Conservation (phyloP, 2,329 filamentous ascomycete genomes). For the Nemania sp. region DNA sequence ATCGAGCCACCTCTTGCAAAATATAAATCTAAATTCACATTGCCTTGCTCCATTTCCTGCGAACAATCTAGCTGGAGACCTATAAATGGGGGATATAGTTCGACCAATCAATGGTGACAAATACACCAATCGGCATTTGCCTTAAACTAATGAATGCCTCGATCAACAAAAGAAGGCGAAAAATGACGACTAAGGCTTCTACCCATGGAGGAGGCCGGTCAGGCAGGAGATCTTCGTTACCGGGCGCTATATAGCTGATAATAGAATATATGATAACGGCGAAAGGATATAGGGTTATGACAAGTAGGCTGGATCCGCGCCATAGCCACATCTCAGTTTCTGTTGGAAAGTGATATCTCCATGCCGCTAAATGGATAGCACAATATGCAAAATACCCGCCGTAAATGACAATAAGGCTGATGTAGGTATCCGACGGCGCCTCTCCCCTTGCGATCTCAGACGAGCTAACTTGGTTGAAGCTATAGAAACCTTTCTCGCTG, state of each 20-base stretch:
- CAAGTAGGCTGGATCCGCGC: not conserved
- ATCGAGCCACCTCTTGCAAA: too few species aligned
- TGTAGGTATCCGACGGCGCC: too few species aligned
- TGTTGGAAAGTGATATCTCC: conserved; percentile 3
- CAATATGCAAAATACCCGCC: too few species aligned
- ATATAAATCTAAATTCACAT: too few species aligned
- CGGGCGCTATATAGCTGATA: not conserved
- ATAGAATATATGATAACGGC: not conserved
- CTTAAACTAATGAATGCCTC: conserved; percentile 9
- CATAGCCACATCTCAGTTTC: conserved; percentile 7
- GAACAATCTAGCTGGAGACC: too few species aligned
- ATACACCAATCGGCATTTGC: conserved; percentile 14
- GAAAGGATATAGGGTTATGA: not conserved
- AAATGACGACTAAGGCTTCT: not conserved
- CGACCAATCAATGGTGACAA: not conserved
- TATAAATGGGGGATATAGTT: conserved; percentile 13
- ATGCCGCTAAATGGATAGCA: not conserved
- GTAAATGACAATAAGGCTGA: too few species aligned
- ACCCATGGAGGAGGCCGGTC: too few species aligned
- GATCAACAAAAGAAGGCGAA: not conserved
- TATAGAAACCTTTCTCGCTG: too few species aligned
- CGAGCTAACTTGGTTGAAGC: too few species aligned
- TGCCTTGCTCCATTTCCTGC: too few species aligned
- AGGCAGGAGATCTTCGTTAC: not conserved
- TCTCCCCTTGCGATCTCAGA: too few species aligned